A percentile compares a stretch with the other conserved stretches of the same genome.
These are phyloP conservation scores for Sclerotinia spermophila DNA, from an alignment of 2,329 filamentous ascomycete genomes.

Conservation along the genomic window DNA sequence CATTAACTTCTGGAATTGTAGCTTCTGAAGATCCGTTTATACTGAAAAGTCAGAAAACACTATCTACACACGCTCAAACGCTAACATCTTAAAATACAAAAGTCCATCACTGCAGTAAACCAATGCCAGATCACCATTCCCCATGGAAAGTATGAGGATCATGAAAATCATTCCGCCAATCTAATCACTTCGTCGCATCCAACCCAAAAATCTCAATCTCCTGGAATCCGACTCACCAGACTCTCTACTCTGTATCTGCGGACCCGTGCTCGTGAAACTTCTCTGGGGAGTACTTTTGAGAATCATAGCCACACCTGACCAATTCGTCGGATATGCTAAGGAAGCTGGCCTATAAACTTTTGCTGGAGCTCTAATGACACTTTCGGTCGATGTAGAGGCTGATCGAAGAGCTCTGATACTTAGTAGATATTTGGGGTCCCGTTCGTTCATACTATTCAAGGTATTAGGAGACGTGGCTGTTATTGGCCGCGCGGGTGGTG, in stretches of 20 bases:
- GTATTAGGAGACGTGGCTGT: slow-evolving; percentile 23
- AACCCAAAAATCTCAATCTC: background rate
- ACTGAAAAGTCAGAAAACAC: background rate
- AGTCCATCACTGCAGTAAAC: background rate
- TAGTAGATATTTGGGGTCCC: slow-evolving; percentile 26
- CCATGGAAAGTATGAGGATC: too few relatives aligned
- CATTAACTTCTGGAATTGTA: background rate
- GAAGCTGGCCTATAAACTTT: background rate
- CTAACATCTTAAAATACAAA: background rate
- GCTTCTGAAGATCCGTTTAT: background rate
- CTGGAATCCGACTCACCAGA: background rate
- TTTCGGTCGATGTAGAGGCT: background rate
- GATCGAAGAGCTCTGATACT: slow-evolving; percentile 24
- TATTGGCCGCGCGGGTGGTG: background rate
- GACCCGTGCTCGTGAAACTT: background rate
- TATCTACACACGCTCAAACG: background rate
- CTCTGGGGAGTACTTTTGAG: background rate
- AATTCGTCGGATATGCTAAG: background rate
- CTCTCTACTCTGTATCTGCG: background rate
- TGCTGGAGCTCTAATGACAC: background rate
- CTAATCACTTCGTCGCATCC: background rate
- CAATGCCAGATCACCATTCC: background rate
- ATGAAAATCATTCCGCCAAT: background rate
- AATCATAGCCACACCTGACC: background rate
- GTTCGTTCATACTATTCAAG: slow-evolving; percentile 28